Evolutionary conservation across 352 stramenopile species (phyloP).

Genomic region (Globisporangium sylvaticum): DNA sequence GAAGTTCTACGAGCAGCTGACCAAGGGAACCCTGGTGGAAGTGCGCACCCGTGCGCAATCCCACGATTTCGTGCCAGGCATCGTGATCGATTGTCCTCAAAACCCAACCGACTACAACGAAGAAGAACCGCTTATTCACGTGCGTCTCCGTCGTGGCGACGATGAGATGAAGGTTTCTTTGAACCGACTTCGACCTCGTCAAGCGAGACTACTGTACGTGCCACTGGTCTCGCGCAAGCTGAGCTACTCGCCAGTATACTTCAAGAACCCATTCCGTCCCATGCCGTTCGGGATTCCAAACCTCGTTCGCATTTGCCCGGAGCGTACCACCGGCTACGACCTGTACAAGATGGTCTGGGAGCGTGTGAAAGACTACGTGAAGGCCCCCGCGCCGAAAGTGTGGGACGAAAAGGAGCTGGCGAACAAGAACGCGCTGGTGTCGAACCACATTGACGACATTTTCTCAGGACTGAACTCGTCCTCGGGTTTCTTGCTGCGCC

Average conservation of each 20-base stretch:
- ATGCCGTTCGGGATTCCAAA: conserved; percentile 84
- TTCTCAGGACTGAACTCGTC: conserved; percentile 72
- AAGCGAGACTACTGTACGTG: conserved; percentile 75
- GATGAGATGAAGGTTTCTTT: conserved; percentile 72
- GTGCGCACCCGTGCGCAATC: conserved; percentile 65
- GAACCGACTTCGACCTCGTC: conserved; percentile 58
- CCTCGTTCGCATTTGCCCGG: conserved; percentile 81
- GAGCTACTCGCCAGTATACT: conserved; percentile 85
- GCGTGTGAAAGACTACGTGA: conserved; percentile 79
- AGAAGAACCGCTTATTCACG: conserved; percentile 44
- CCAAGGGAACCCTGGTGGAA: conserved; percentile 66
- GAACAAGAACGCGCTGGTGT: conserved; percentile 32
- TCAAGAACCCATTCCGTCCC: conserved; percentile 86
- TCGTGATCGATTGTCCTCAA: conserved; percentile 47
- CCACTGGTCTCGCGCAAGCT: conserved; percentile 81
- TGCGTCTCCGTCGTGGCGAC: conserved; percentile 63
- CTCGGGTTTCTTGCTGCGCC: conserved; percentile 75
- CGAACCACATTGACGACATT: conserved; percentile 78
- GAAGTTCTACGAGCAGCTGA: conserved; percentile 56
- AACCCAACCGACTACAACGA: conserved; percentile 32
- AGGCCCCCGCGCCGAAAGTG: conserved; percentile 31
- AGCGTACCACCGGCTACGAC: conserved; percentile 72
- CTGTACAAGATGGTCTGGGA: conserved; percentile 83
- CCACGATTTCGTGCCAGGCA: conserved; percentile 63
- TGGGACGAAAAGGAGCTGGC: conserved; percentile 31